Evolutionary conservation across 2,329 filamentous ascomycete species (phyloP), one percentile per base, ranked within the genome.

Genomic region (Fusarium palustre): DNA sequence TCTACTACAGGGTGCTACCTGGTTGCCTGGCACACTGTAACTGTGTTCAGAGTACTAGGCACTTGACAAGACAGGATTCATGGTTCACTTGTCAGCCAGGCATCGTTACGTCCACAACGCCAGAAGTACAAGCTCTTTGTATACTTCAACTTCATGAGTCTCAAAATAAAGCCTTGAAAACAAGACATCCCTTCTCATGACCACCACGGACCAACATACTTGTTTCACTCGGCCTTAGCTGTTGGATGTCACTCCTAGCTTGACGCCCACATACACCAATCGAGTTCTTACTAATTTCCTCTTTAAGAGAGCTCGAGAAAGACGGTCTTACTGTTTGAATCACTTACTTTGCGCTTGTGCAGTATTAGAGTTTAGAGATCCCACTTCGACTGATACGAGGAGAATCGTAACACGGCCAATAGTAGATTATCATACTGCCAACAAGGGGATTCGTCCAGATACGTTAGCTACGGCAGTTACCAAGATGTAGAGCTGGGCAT

Each of bases 261-360:
- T 11, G 50, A 56, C 7, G 25, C 18, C 20, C 25, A 57, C 38
- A 28, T 43, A 38, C 42, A 24, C 59, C 48, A 46, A 22, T 30
- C 28, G 9, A 34, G 18, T 33, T 16, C 46, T 15, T 24, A 45
- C 31, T 30, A 28, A 20, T n/a, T 16, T 20, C 30, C 22, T 28
- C 24, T 18, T 18, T 18, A 24, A 34, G n/a, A 33, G 16, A n/a
- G 13, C 33, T 11, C n/a, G 28, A 38, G 22, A n/a, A 31, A 31
- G 38, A 13, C 25, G 20, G 24, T 28, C 36, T 38, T 63, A 25
- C 30, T 63, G 25, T 22, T 64, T 16, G 33, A 31, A 64, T n/a
- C 3, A 20, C 41, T 49, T 64, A 43, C 50, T 57, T 50, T 50
- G n/a, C 25, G 33, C n/a, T 24, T 36, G 16, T 30, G 34, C 31